Conservation (phyloP, 208 protist genomes). For the Strigomonas culicis region DNA sequence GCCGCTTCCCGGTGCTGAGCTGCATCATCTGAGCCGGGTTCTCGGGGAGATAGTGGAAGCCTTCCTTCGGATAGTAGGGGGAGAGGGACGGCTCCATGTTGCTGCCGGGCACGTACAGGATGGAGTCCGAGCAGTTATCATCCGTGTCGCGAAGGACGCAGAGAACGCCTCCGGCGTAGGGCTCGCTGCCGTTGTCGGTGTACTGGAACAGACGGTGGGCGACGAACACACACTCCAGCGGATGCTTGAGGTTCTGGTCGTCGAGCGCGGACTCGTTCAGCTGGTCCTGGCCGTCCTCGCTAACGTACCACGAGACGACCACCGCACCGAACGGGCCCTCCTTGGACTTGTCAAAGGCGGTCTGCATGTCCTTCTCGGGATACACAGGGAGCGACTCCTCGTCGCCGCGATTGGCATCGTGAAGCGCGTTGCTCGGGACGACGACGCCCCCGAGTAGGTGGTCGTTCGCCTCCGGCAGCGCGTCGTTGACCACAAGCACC, state of each 20-base stretch:
- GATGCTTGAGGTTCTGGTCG: constrained; percentile 58
- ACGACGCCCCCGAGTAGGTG: constrained; percentile 69
- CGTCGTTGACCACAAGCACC: constrained; percentile 80
- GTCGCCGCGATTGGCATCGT: constrained; percentile 62
- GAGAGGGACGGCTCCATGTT: constrained; percentile 61
- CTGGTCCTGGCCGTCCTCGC: constrained; percentile 47
- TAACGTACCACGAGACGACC: constrained; percentile 83
- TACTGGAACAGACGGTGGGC: constrained; percentile 88
- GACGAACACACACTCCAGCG: constrained; percentile 75
- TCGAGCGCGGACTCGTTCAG: constrained; percentile 47
- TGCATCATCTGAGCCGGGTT: constrained; percentile 80
- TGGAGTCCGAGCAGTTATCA: constrained; percentile 87
- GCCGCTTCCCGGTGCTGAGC: constrained; percentile 83
- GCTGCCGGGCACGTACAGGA: constrained; percentile 48
- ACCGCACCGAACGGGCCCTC: constrained; percentile 72
- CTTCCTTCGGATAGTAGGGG: constrained; percentile 73
- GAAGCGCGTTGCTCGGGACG: constrained; percentile 59
- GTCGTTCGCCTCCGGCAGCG: constrained; percentile 48
- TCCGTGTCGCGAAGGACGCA: constrained; percentile 87
- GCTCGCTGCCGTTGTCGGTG: constrained; percentile 74
- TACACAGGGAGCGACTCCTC: constrained; percentile 76
- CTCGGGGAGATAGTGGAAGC: constrained; percentile 81
- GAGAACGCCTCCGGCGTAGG: constrained; percentile 67
- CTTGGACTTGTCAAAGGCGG: constrained; percentile 47
- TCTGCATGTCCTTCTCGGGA: constrained; percentile 54